Evolutionary conservation across 163 green algal species (phyloP).

Genomic region (Chlamydomonas reinhardtii): DNA sequence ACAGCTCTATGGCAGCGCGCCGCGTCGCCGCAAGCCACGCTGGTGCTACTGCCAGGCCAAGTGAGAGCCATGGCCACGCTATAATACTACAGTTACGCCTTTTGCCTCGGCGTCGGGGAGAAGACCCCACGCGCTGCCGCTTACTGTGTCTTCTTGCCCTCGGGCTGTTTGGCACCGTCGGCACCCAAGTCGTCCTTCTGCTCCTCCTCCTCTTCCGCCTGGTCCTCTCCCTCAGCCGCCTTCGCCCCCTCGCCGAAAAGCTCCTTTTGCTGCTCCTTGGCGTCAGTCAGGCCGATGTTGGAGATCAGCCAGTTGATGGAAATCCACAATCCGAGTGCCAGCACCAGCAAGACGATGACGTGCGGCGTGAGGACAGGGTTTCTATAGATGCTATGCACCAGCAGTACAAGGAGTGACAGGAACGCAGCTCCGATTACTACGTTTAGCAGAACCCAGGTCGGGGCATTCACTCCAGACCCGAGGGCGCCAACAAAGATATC

Average conservation of each 20-base stretch:
- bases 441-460: conserved; percentile 21
- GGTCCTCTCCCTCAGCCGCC: background rate
- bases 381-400: background rate
- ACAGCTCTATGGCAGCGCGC: too few relatives aligned
- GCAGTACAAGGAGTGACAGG: background rate
- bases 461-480: conserved; percentile 15
- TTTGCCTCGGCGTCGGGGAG: too few relatives aligned
- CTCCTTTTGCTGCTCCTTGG: conserved; percentile 36
- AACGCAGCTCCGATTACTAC: conserved; percentile 8
- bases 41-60: too few relatives aligned
- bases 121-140: too few relatives aligned
- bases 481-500: conserved; percentile 40
- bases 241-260: conserved; percentile 3
- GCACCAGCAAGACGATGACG: conserved; percentile 25
- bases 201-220: background rate
- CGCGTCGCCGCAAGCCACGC: too few relatives aligned
- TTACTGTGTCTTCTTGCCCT: background rate
- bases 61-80: too few relatives aligned
- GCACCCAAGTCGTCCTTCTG: background rate
- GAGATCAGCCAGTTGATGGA: conserved; percentile 44
- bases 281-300: conserved; percentile 5
- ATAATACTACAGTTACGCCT: too few relatives aligned
- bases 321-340: conserved; percentile 19
- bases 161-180: background rate
- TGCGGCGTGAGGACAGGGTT: conserved; percentile 19